Percentiles rank a stretch among this genome's conserved stretches.
Conservation (phyloP, 139 green algal species). For the Spirogloea muscicola region DNA sequence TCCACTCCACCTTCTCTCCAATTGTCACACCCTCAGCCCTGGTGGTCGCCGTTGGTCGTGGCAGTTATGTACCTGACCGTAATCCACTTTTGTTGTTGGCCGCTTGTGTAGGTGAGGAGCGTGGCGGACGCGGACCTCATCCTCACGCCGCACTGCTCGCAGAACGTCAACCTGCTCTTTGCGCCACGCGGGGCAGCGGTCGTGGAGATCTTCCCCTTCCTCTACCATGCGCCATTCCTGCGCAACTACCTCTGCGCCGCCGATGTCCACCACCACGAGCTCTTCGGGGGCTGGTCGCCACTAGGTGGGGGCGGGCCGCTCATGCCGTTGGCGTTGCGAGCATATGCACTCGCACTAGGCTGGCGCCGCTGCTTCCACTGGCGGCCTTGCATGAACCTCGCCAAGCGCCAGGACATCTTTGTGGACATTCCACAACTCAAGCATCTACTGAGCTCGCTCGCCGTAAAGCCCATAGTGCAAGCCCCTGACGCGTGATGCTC, state of each 20-base stretch:
- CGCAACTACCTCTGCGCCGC: conserved; percentile 4
- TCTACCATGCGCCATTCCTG: neutral
- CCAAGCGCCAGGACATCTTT: too few species aligned
- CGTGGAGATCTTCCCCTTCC: neutral
- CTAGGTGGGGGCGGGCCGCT: neutral
- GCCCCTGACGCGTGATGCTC: too few species aligned
- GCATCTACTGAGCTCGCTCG: too few species aligned
- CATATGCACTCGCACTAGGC: neutral
- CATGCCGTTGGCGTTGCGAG: neutral
- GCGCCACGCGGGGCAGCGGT: neutral
- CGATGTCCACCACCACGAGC: neutral
- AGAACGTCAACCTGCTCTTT: neutral
- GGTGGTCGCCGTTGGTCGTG: too few species aligned
- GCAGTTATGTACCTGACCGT: too few species aligned
- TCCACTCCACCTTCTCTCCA: too few species aligned
- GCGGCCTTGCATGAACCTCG: neutral
- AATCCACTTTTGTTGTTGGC: too few species aligned
- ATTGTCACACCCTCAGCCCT: too few species aligned
- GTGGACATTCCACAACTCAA: too few species aligned
- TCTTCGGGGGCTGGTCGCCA: too few species aligned
- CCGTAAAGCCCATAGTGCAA: too few species aligned
- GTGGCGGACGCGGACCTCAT: neutral
- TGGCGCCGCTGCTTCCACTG: neutral
- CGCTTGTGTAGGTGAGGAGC: neutral
- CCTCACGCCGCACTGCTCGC: neutral